Evolutionary conservation across 2,329 filamentous ascomycete species (phyloP).

Genomic region (Exophiala calicioides): DNA sequence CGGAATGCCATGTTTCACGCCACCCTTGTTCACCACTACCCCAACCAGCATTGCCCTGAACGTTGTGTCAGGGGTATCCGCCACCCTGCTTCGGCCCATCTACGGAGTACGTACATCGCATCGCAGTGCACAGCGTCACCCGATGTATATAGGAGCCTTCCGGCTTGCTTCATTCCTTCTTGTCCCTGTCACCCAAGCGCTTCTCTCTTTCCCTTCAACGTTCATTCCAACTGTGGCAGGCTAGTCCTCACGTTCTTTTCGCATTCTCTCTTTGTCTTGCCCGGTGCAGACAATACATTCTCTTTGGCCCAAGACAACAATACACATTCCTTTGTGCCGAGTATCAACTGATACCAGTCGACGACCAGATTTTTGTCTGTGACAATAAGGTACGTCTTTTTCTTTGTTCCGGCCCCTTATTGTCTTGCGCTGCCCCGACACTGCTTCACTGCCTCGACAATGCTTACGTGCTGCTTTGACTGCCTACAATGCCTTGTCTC

Average conservation of each 20-base stretch:
- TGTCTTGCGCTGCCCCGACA: not conserved
- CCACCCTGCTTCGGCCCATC: slow-evolving; percentile 2
- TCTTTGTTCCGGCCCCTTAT: not conserved
- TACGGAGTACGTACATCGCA: too few relatives aligned
- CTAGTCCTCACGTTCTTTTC: slow-evolving; percentile 26
- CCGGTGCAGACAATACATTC: slow-evolving; percentile 30
- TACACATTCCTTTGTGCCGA: slow-evolving; percentile 5
- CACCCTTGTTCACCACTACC: slow-evolving; percentile 16
- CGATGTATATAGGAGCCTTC: slow-evolving; percentile 19
- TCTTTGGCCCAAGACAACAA: too few relatives aligned
- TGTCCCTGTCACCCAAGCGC: slow-evolving; percentile 2
- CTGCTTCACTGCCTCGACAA: not conserved
- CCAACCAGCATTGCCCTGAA: not conserved
- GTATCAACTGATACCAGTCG: slow-evolving; percentile 15
- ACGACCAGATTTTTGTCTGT: slow-evolving; percentile 20
- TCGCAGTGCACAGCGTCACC: too few relatives aligned
- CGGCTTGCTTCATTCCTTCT: slow-evolving; percentile 4
- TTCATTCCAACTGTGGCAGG: slow-evolving; percentile 17
- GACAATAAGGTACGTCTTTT: slow-evolving; percentile 2
- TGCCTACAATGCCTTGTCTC: too few relatives aligned
- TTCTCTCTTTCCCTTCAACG: slow-evolving; percentile 12
- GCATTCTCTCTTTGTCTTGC: slow-evolving; percentile 26
- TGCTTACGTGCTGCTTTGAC: too few relatives aligned
- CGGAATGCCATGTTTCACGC: slow-evolving; percentile 25
- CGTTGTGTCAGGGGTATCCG: not conserved